Evolutionary conservation across 176 grass and related monocot genomes (phyloP).

Genomic region (Raddia guianensis): DNA sequence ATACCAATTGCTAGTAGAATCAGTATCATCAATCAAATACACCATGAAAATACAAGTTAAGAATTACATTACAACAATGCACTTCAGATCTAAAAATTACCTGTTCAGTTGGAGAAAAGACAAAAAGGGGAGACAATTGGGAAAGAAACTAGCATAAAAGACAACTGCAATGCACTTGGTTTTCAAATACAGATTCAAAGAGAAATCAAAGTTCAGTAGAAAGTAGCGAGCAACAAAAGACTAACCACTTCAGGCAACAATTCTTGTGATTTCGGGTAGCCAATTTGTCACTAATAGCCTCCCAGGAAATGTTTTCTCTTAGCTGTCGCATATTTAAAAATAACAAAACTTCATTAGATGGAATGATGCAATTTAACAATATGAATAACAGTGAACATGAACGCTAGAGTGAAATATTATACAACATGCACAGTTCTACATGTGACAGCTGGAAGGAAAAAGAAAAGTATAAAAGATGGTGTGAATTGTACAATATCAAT

Average conservation of each 20-base stretch:
- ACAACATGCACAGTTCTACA: slow-evolving; percentile 26
- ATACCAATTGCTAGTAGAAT: background rate
- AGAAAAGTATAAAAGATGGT: slow-evolving; percentile 19
- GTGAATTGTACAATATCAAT: slow-evolving; percentile 17
- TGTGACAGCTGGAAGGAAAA: slow-evolving; percentile 21
- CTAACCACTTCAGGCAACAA: slow-evolving; percentile 74
- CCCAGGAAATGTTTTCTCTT: slow-evolving; percentile 83
- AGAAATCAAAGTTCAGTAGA: slow-evolving; percentile 13
- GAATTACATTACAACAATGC: background rate
- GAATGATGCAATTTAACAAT: slow-evolving; percentile 27
- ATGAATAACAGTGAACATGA: slow-evolving; percentile 6
- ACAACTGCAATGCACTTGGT: slow-evolving; percentile 11
- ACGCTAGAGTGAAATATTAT: slow-evolving; percentile 2
- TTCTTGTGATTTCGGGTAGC: slow-evolving; percentile 40
- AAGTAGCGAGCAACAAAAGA: slow-evolving; percentile 28
- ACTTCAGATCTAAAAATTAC: slow-evolving; percentile 1
- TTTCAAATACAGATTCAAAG: slow-evolving; percentile 5
- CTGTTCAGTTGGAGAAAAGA: background rate
- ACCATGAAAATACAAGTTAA: background rate
- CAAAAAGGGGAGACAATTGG: background rate
- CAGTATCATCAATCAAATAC: background rate
- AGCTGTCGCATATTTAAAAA: slow-evolving; percentile 39
- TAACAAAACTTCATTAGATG: background rate
- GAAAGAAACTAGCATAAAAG: slow-evolving; percentile 5
- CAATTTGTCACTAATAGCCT: slow-evolving; percentile 83